Conservation (phyloP, 2,329 filamentous ascomycete species). For the Fusarium xylarioides region DNA sequence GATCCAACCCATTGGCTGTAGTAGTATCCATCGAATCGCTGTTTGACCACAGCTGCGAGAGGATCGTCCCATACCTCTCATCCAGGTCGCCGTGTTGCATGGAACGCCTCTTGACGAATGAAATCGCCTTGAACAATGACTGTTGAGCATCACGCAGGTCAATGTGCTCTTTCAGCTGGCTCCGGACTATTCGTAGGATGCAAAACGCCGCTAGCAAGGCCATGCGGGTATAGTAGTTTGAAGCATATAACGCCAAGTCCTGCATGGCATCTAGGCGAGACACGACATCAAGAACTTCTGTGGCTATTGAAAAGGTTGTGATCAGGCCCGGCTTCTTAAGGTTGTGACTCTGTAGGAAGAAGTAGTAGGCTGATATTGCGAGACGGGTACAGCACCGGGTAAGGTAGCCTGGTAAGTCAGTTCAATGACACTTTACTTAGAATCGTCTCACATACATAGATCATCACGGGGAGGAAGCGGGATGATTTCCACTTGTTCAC, state of each 20-base stretch:
- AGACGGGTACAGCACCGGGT: not conserved
- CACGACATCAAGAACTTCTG: not conserved
- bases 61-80: not conserved
- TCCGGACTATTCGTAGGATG: not conserved
- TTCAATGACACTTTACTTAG: not conserved
- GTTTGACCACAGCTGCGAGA: slow-evolving; percentile 3
- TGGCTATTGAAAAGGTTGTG: not conserved
- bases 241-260: not conserved
- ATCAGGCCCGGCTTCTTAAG: not conserved
- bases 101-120: not conserved
- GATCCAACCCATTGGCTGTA: not conserved
- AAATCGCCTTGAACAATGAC: not conserved
- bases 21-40: not conserved
- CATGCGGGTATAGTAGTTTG: not conserved
- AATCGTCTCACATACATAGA: not conserved
- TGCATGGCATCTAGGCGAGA: slow-evolving; percentile 1
- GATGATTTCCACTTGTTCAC: not conserved
- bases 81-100: not conserved
- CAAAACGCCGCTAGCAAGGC: not conserved
- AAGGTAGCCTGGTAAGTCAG: not conserved
- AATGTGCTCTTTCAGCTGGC: not conserved
- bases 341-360: not conserved
- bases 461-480: not conserved
- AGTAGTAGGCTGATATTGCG: not conserved
- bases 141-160: not conserved